Conservation (phyloP, 2,329 filamentous ascomycete species). For the Ambrosiella cleistominuta region DNA sequence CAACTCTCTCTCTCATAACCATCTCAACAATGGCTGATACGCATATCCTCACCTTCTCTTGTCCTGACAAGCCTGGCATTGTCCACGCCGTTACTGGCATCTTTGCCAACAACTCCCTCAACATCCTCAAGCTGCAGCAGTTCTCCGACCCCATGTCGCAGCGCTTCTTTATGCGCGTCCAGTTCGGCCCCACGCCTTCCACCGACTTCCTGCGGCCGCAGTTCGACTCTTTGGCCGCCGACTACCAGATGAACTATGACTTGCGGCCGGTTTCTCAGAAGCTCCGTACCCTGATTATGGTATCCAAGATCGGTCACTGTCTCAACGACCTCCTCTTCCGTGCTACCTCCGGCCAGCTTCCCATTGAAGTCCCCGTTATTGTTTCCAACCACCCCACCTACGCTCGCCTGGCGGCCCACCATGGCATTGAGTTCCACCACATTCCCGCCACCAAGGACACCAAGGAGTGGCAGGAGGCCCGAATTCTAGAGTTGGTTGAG, state of each 20-base stretch:
- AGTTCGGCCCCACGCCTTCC: conserved; percentile 45
- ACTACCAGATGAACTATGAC: conserved; percentile 54
- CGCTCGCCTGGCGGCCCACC: conserved; percentile 47
- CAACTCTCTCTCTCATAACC: neutral
- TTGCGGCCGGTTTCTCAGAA: conserved; percentile 52
- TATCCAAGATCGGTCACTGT: conserved; percentile 32
- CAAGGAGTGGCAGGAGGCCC: conserved; percentile 54
- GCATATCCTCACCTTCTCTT: conserved; percentile 64
- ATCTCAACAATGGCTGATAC: conserved; percentile 10
- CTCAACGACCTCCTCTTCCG: conserved; percentile 62
- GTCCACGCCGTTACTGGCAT: conserved; percentile 70
- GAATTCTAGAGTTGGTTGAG: conserved; percentile 52
- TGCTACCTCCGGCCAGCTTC: conserved; percentile 54
- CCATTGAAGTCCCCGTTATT: conserved; percentile 59
- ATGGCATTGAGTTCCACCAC: conserved; percentile 65
- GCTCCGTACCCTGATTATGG: conserved; percentile 69
- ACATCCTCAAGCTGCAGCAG: conserved; percentile 71
- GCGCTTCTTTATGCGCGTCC: conserved; percentile 78
- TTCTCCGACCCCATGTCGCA: conserved; percentile 59
- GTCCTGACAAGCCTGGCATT: conserved; percentile 70
- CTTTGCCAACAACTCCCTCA: conserved; percentile 55
- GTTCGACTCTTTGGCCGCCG: conserved; percentile 42
- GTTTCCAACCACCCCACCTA: conserved; percentile 72
- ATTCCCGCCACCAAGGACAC: conserved; percentile 65
- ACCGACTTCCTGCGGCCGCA: conserved; percentile 35